A percentile compares a stretch with the other conserved stretches of the same genome.
phyloP scores from a whole-genome alignment of 441 rosid species.

The Viola pubescens region DNA sequence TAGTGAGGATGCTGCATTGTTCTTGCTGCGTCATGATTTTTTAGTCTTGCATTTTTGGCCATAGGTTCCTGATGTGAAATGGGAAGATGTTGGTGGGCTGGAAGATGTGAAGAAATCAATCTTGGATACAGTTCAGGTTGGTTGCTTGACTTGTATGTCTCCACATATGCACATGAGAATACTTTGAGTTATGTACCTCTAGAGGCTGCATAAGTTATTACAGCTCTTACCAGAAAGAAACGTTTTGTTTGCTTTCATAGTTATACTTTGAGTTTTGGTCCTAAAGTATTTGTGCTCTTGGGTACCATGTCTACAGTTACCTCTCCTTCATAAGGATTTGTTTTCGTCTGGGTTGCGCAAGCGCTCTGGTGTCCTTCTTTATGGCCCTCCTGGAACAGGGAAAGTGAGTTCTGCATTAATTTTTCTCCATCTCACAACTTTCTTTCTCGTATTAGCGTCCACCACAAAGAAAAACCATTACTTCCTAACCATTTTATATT shows the following conservation, averaged over 20 bases:
- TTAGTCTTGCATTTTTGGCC: slow-evolving; percentile 13
- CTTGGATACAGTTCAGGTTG: slow-evolving; percentile 89
- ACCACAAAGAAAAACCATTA: slow-evolving; percentile 1
- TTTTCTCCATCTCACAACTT: background rate
- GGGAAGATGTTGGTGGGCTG: slow-evolving; percentile 99
- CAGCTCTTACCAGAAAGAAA: background rate
- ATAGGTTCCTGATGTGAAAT: slow-evolving; percentile 90
- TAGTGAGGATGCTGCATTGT: slow-evolving; percentile 4
- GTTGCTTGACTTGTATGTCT: slow-evolving; percentile 8
- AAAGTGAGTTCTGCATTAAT: slow-evolving; percentile 45
- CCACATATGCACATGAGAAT: background rate
- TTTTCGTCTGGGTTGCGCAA: slow-evolving; percentile 94
- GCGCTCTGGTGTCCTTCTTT: slow-evolving; percentile 95
- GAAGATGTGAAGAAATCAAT: slow-evolving; percentile 92
- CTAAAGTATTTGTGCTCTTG: slow-evolving; percentile 3
- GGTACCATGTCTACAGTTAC: slow-evolving; percentile 45
- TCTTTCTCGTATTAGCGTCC: background rate
- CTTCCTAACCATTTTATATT: slow-evolving; percentile 8
- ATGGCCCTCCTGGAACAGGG: slow-evolving; percentile 99
- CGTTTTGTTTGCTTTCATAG: too few relatives aligned
- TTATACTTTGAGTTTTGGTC: background rate
- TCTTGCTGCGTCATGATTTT: background rate
- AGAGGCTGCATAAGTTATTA: background rate
- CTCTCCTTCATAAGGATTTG: slow-evolving; percentile 88
- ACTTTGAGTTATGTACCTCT: slow-evolving; percentile 11